phyloP scores from a whole-genome alignment of 371 early-diverging fungal species.

The Actinomortierella ambigua region DNA sequence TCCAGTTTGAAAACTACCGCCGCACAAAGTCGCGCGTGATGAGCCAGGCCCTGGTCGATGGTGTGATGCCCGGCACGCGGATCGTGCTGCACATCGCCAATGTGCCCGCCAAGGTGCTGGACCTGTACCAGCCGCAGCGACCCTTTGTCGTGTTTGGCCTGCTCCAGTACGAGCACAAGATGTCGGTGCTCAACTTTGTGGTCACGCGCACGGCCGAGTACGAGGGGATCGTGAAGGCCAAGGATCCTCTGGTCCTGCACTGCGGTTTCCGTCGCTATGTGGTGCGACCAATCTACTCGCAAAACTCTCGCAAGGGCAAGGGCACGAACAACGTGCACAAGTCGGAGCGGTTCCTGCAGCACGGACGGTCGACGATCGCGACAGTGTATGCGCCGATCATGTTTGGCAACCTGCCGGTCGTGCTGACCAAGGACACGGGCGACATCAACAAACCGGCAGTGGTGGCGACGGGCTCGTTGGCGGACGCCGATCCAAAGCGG shows the following conservation, averaged over 20 bases:
- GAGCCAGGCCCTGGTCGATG: conserved; percentile 60
- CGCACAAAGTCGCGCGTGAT: conserved; percentile 78
- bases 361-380: conserved; percentile 73
- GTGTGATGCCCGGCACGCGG: conserved; percentile 60
- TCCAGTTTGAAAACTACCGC: conserved; percentile 89
- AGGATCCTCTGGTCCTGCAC: conserved; percentile 87
- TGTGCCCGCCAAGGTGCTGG: conserved; percentile 68
- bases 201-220: conserved; percentile 75
- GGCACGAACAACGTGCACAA: conserved; percentile 93
- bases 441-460: conserved; percentile 70
- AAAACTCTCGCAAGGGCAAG: conserved; percentile 77
- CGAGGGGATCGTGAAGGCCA: conserved; percentile 74
- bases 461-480: conserved; percentile 80
- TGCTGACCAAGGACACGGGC: conserved; percentile 72
- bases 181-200: conserved; percentile 83
- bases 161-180: conserved; percentile 93
- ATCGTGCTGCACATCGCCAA: conserved; percentile 72
- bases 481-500: conserved; percentile 80
- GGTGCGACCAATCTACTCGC: conserved; percentile 86
- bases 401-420: conserved; percentile 80
- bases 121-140: conserved; percentile 55
- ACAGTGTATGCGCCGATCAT: conserved; percentile 90
- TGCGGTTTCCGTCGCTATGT: conserved; percentile 89
- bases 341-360: conserved; percentile 88
- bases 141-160: conserved; percentile 84